Base-by-base conservation (phyloP, 2,329 filamentous ascomycete species). In the Ophiostoma sp. region DNA sequence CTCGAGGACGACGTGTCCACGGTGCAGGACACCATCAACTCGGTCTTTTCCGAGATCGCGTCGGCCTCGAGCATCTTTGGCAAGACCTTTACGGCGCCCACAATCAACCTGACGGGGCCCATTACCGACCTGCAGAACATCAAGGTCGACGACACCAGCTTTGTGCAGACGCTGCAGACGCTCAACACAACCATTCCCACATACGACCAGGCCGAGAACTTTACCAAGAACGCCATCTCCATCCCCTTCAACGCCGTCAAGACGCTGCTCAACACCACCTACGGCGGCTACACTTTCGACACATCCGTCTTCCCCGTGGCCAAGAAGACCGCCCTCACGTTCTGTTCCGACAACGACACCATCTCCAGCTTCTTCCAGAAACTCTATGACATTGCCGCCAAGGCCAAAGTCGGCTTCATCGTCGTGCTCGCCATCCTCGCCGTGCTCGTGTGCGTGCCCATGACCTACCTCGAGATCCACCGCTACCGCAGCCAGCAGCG, bases 321-420 rank as follows among this genome's bases (percentile, higher is more conserved):
- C 1, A 82, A 89, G 75, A 97, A 96, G 81, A 86, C 96, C 79
- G 82, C 88, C 52, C 83, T 99, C 69, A 89, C 86, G 0, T 98
- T 99, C 81, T 99, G 95, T 82, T 92, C 92, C 60, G 88, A 93
- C 77, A 93, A 95, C 80, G 86, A 92, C 74, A 88, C 86, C 41
- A 90, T 99, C 79, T 88, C 89, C 76, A 84, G 89, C 73, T 98
- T 98, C 82, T 99, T 99, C 79, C 82, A 89, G 70, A 83, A 83
- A 15, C 83, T 98, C 1, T 87, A 87, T 68, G 80, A 86, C 35
- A 83, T 93, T 64, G 86, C 90, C n/a, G 80, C 84, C 69, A 85
- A 86, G 27, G 91, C 91, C 66, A 88, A 88, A 76, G 91, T 89
- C 72, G 86, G 90, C 67, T 93, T 96, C 77, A 85, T 96, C 69